Base-by-base conservation (phyloP, 2,329 filamentous ascomycete genomes). In the Periconia macrospinosa region DNA sequence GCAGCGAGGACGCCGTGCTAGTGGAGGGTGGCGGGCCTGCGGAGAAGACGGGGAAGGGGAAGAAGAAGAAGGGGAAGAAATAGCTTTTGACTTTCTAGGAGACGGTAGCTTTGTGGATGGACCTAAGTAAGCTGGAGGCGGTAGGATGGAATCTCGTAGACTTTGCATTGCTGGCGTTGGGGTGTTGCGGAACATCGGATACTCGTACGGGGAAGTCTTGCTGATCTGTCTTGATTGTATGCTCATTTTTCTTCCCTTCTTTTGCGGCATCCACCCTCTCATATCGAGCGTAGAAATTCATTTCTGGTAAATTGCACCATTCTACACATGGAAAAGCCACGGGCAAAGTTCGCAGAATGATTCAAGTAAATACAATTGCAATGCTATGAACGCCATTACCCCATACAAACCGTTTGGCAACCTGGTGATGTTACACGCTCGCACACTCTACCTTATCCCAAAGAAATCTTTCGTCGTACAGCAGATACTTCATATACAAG, bases 1-100 rank as follows among this genome's bases (percentile, higher is more conserved):
- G 60, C 41, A 88, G 86, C 69, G 89, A 91, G 55, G 89, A 92
- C 69, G 85, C 86, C 17, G 89, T 96, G 20, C 77, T 95, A 58
- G 90, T 96, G 46, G 90, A 94, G 66, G 76, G 76, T n/a, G 80
- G 78, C 49, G 78, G 77, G 14, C 77, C 79, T 18, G 74, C 74
- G 30, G 74, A 72, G 55, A 68, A 53, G 74, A 73, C 61, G 72
- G 76, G 63, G 76, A 76, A 74, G 78, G 74, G 76, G 62, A 80
- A 84, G 77, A 86, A 83, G 79, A 87, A 86, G 80, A 87, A 86
- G 78, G 81, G 78, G 51, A 87, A 86, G 80, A 84, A 87, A 73
- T 86, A 45, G 35, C 5, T n/a, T 37, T 37, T 13, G 15, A 37
- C 11, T 37, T 13, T 37, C n/a, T 27, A n/a, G 11, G 30, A 9